Evolutionary conservation across 2,329 filamentous ascomycete species (phyloP), one percentile per base, ranked within the genome.

Genomic region (Lecanoromycetidae sp.): DNA sequence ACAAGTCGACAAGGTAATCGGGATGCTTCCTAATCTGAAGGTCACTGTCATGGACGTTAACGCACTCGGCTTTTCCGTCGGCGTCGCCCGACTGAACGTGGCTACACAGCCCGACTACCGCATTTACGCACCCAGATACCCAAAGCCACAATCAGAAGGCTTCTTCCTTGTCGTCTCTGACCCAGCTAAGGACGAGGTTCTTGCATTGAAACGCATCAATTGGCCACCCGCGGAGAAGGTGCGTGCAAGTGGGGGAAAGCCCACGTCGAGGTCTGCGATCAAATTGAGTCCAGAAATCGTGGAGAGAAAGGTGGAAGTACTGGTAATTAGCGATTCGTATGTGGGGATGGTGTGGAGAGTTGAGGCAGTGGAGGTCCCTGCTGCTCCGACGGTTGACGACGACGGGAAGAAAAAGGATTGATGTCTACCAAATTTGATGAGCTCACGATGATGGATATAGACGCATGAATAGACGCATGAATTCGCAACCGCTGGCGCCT

Each of bases 61-160:
- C 1, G 72, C 81, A 0, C 64, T 75, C 1, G 77, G 77, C 36
- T 48, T 55, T 37, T 53, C 74, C 0, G 68, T 91, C 9, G 66
- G 67, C 2, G 61, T 95, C 12, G 71, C 69, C 34, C 79, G 88
- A 0, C 67, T 75, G 41, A 94, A 94, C 62, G 61, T 75, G 1
- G 64, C 82, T 3, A 68, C 70, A 10, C 75, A 82, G 59, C 68
- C 72, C 7, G 83, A 87, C 1, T 80, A 77, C 40, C 77, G 82
- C 51, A 83, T 95, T 60, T 94, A 82, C 57, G 87, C 91, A 0
- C 90, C 93, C 2, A 75, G 77, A 19, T 96, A 94, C 66, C 90
- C 90, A 1, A 98, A 98, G 65, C 80, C 87, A 13, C 91, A 98
- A 64, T 91, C 80, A 0, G 91, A 98, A 60, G 88, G 88, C 0